Evolutionary conservation across 805 yeast species (phyloP).

Genomic region (Cephaloascus fragrans): DNA sequence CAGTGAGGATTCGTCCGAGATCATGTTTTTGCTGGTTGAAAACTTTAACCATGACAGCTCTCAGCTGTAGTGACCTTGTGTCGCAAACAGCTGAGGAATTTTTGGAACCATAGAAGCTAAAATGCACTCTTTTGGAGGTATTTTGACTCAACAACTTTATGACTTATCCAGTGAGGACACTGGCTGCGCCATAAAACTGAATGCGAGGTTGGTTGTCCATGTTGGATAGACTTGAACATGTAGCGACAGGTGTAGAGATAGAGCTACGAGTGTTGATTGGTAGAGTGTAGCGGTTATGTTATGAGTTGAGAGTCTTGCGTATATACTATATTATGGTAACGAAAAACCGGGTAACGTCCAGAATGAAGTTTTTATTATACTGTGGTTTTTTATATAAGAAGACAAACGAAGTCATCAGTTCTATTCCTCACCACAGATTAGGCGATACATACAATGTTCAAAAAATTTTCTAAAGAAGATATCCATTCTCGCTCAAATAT

Average conservation of each 20-base stretch:
- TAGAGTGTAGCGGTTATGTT: no score
- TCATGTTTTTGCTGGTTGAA: slow-evolving; percentile 99
- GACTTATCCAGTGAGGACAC: background rate
- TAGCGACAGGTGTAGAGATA: no score
- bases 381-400: no score
- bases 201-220: no score
- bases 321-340: no score
- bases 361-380: no score
- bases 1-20: slow-evolving; percentile 99
- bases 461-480: slow-evolving; percentile 73
- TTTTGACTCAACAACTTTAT: background rate
- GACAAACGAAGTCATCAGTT: no score
- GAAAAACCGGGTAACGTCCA: no score
- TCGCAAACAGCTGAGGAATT: slow-evolving; percentile 56
- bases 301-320: no score
- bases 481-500: slow-evolving; percentile 85
- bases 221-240: no score
- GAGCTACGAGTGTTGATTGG: no score
- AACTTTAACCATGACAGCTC: slow-evolving; percentile 93
- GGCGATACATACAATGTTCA: slow-evolving; percentile 37
- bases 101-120: slow-evolving; percentile 39
- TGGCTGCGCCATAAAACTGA: background rate
- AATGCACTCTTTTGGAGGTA: background rate
- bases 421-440: no score
- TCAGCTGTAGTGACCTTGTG: slow-evolving; percentile 39